phyloP scores from a whole-genome alignment of 1,139 yeast species.

The Pichia sp. region DNA sequence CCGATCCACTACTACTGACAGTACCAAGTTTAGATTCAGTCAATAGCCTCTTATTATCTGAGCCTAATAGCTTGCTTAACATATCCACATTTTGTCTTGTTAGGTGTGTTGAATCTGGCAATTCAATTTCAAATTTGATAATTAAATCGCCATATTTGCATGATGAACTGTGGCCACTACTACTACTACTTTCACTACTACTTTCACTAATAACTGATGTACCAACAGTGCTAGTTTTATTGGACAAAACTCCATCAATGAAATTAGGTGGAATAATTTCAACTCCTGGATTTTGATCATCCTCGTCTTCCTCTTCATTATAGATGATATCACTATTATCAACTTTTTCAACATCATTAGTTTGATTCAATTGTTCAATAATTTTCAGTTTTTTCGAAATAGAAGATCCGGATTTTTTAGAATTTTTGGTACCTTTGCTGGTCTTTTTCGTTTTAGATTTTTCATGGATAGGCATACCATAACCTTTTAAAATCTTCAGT shows the following conservation, averaged over 20 bases:
- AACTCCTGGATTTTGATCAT: neutral
- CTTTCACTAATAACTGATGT: neutral
- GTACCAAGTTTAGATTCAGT: neutral
- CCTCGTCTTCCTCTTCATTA: neutral
- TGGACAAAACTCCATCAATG: neutral
- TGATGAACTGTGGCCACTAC: neutral
- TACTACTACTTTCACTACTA: slow-evolving; percentile 2
- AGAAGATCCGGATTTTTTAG: neutral
- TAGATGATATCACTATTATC: neutral
- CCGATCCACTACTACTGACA: neutral
- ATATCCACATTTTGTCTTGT: slow-evolving; percentile 29
- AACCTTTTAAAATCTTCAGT: slow-evolving; percentile 39
- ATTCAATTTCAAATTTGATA: slow-evolving; percentile 41
- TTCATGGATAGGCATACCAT: slow-evolving; percentile 60
- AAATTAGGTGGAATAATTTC: neutral
- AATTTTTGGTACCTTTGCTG: no score
- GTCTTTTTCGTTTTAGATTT: neutral
- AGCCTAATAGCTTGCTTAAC: slow-evolving; percentile 25
- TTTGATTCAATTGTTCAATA: neutral
- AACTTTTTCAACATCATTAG: neutral
- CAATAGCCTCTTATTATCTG: neutral
- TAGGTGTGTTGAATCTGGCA: slow-evolving; percentile 36
- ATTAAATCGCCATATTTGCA: slow-evolving; percentile 37
- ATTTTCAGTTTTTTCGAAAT: neutral
- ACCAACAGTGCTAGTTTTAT: no score